Evolutionary conservation across 176 grass and related monocot genomes (phyloP).

Genomic region (Oryza rufipogon): DNA sequence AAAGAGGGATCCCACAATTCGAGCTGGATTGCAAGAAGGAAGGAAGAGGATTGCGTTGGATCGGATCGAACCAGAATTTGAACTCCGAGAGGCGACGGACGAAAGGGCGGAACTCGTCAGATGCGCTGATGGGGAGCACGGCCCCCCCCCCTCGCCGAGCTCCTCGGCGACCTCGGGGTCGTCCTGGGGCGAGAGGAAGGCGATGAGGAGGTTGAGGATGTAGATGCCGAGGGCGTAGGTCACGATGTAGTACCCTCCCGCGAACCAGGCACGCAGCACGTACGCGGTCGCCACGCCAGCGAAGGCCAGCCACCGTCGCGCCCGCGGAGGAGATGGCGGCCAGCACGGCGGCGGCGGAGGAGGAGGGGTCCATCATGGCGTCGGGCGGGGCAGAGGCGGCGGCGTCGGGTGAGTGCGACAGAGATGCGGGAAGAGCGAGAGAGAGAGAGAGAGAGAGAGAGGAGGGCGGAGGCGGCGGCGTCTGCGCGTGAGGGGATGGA

Average conservation of each 20-base stretch:
- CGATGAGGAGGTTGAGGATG: constrained; percentile 72
- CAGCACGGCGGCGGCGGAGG: background rate
- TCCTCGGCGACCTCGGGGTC: constrained; percentile 69
- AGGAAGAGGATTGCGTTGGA: background rate
- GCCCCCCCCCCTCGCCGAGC: constrained; percentile 44
- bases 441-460: too few relatives aligned
- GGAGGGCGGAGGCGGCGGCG: too few relatives aligned
- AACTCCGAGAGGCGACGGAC: constrained; percentile 82
- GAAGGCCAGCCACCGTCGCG: constrained; percentile 54
- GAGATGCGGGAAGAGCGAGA: too few relatives aligned
- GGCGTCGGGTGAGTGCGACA: too few relatives aligned
- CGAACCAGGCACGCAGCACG: constrained; percentile 68
- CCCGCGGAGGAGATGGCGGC: constrained; percentile 18
- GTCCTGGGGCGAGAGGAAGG: constrained; percentile 81
- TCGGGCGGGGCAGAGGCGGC: background rate
- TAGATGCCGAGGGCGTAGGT: constrained; percentile 85
- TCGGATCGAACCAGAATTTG: constrained; percentile 76
- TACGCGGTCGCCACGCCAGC: constrained; percentile 49
- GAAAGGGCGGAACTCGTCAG: constrained; percentile 82
- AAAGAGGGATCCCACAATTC: background rate
- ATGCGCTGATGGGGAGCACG: constrained; percentile 59
- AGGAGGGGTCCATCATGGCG: constrained; percentile 46
- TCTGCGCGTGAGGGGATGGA: too few relatives aligned
- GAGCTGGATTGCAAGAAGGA: background rate
- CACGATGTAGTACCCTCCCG: constrained; percentile 74